These are phyloP conservation scores for Solanum dulcamara DNA, from an alignment of 257 asterid species.

Conservation along the genomic window DNA sequence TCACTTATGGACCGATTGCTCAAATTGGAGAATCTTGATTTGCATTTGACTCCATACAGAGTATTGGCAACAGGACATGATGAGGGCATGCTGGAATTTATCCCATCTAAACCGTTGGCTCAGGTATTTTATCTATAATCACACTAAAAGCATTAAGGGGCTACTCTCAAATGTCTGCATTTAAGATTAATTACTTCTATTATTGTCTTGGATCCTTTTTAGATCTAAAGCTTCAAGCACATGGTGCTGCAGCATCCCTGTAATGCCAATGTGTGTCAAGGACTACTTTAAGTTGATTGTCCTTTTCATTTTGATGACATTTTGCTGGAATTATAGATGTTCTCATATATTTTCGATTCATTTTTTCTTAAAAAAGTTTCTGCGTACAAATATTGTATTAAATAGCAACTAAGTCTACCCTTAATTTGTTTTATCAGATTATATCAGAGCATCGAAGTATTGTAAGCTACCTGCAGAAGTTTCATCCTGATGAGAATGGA, in stretches of 20 bases:
- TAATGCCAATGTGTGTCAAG: neutral
- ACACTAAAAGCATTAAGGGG: neutral
- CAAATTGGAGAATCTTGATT: constrained; percentile 93
- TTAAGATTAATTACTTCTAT: neutral
- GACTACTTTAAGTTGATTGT: neutral
- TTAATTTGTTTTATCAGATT: constrained; percentile 43
- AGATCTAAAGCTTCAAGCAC: neutral
- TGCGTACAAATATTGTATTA: neutral
- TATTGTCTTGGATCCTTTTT: neutral
- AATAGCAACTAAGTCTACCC: neutral
- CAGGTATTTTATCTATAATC: constrained; percentile 41
- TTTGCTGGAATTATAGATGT: neutral
- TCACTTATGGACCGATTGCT: constrained; percentile 93
- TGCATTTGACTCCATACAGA: constrained; percentile 90
- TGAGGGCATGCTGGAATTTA: constrained; percentile 97
- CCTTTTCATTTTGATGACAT: neutral
- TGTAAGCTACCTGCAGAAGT: constrained; percentile 83
- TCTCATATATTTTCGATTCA: neutral
- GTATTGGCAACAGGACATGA: constrained; percentile 97
- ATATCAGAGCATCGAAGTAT: constrained; percentile 96
- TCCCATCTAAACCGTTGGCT: constrained; percentile 91
- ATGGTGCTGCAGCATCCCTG: neutral
- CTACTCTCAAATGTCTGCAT: neutral
- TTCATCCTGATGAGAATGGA: constrained; percentile 86
- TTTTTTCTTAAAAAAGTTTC: neutral